A percentile compares a stretch with the other conserved stretches of the same genome.
phyloP scores from a whole-genome alignment of 1,284 basidiomycete species.

The Retiboletus flavoniger region DNA sequence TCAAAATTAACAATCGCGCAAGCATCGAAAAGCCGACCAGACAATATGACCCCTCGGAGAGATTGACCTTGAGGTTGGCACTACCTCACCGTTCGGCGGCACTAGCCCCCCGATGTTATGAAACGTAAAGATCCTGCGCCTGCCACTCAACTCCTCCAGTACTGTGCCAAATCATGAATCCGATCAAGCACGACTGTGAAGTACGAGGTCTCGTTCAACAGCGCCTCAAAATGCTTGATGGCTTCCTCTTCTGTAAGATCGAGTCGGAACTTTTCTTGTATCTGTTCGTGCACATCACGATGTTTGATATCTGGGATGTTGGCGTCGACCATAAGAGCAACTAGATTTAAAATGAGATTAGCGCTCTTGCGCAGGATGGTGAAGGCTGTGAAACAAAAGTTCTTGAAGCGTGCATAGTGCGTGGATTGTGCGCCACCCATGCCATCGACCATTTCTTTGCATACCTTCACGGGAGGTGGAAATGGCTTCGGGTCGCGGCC shows the following conservation, averaged over 20 bases:
- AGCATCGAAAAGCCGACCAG: background rate
- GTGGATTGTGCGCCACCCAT: conserved; percentile 95
- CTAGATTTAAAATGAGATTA: conserved; percentile 96
- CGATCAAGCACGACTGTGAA: conserved; percentile 90
- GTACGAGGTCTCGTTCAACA: conserved; percentile 95
- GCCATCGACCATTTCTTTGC: conserved; percentile 99
- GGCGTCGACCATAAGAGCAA: conserved; percentile 96
- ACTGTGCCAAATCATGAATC: conserved; percentile 86
- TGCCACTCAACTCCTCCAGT: conserved; percentile 63
- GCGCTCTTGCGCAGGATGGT: conserved; percentile 93
- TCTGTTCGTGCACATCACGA: conserved; percentile 80
- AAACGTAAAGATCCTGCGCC: conserved; percentile 9
- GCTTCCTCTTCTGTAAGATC: conserved; percentile 95
- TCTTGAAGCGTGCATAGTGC: conserved; percentile 94
- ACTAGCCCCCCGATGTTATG: no score
- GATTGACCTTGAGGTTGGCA: no score
- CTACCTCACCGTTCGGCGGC: no score
- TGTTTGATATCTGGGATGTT: conserved; percentile 98
- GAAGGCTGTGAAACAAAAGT: conserved; percentile 95
- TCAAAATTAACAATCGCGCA: background rate
- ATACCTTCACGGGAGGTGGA: conserved; percentile 97
- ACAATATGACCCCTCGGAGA: background rate
- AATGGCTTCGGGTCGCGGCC: conserved; percentile 98
- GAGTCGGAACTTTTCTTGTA: conserved; percentile 96
- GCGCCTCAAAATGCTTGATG: conserved; percentile 92